Evolutionary conservation across 1,139 yeast species (phyloP).

Genomic region (Protomyces arabidopsidicola): DNA sequence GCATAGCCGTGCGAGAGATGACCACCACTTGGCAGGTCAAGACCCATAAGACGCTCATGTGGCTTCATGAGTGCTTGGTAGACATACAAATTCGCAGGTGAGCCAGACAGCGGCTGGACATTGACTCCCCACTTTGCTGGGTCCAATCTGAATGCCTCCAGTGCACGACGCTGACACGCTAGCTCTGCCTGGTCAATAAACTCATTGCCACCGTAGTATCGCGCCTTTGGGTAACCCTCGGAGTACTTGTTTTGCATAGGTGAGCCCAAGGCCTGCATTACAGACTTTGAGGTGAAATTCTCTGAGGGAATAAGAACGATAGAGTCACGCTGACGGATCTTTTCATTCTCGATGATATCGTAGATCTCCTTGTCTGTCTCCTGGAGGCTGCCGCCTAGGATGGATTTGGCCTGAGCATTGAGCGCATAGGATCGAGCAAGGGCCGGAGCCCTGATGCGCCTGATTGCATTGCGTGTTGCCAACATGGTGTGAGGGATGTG

Average conservation of each 20-base stretch:
- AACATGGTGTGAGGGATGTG: neutral
- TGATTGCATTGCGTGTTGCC: neutral
- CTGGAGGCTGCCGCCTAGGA: constrained; percentile 40
- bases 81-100: constrained; percentile 95
- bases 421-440: constrained; percentile 4
- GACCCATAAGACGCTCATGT: constrained; percentile 30
- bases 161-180: constrained; percentile 88
- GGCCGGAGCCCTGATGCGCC: neutral
- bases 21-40: constrained; percentile 72
- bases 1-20: constrained; percentile 98
- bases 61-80: constrained; percentile 54
- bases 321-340: constrained; percentile 89
- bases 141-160: constrained; percentile 74
- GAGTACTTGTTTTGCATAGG: constrained; percentile 92
- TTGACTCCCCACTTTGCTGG: constrained; percentile 95
- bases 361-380: constrained; percentile 83
- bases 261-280: constrained; percentile 93
- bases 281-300: constrained; percentile 94
- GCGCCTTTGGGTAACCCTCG: constrained; percentile 87
- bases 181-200: constrained; percentile 90
- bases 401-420: constrained; percentile 4
- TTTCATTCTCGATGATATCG: constrained; percentile 55
- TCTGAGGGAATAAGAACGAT: constrained; percentile 93
- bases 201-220: constrained; percentile 93
- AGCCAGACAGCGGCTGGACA: constrained; percentile 90